Evolutionary conservation across 495 filamentous ascomycete genomes (phyloP).

Genomic region (Daldinia vernicosa): DNA sequence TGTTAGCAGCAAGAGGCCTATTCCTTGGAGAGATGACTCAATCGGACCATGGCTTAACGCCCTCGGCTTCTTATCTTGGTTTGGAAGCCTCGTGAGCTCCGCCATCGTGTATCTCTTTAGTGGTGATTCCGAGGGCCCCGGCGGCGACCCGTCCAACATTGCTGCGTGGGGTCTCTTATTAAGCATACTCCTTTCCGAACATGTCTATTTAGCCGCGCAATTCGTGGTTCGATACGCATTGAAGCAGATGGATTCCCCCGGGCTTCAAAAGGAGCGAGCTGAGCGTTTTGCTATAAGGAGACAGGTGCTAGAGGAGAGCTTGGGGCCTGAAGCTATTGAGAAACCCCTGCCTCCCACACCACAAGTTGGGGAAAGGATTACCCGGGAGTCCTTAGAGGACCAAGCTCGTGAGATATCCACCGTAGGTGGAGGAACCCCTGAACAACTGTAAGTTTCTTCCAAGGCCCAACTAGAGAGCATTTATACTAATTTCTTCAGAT

Average conservation of each 20-base stretch:
- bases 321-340: slow-evolving; percentile 57
- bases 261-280: slow-evolving; percentile 79
- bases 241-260: slow-evolving; percentile 82
- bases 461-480: background rate
- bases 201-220: slow-evolving; percentile 79
- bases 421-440: slow-evolving; percentile 60
- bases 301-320: slow-evolving; percentile 71
- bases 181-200: slow-evolving; percentile 87
- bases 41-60: slow-evolving; percentile 95
- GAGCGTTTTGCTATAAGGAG: slow-evolving; percentile 80
- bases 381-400: slow-evolving; percentile 62
- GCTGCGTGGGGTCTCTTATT: slow-evolving; percentile 82
- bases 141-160: slow-evolving; percentile 71
- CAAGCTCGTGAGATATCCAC: slow-evolving; percentile 69
- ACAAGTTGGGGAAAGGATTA: slow-evolving; percentile 58
- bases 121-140: slow-evolving; percentile 61
- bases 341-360: slow-evolving; percentile 47
- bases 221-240: slow-evolving; percentile 74
- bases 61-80: slow-evolving; percentile 88
- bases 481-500: slow-evolving; percentile 37
- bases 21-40: slow-evolving; percentile 85
- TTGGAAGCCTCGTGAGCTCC: slow-evolving; percentile 84
- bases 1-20: slow-evolving; percentile 85
- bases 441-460: slow-evolving; percentile 55
- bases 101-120: slow-evolving; percentile 90